Evolutionary conservation across 169 alveolate genomes (phyloP), one percentile per base, ranked within the genome.

Genomic region (Cryptosporidium xiaoi): DNA sequence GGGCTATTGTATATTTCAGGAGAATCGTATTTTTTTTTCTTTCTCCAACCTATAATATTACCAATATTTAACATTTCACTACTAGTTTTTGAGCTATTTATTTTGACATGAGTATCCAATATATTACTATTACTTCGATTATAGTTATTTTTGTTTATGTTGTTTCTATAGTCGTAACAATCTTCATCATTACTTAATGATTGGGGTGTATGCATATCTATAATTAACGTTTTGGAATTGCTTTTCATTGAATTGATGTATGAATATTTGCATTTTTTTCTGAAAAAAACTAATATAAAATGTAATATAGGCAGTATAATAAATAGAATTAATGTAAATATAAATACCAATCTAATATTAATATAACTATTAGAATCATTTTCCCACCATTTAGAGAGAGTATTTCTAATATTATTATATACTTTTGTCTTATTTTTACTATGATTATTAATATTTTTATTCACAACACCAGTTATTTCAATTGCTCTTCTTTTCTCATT

Each of bases 261-360:
- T 60, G 56, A 33, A 51, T 40, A 77, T 10, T 36, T 60, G 24
- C 33, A 77, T n/a, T 34, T 6, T 60, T 50, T 33, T 8, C 48
- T 8, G 3, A 16, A 31, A 4, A 40, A 16, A 33, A 12, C 56
- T 2, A 16, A 34, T 29, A 33, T 18, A n/a, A 36, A 1, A 7
- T 29, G 8, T 27, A 77, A 18, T 12, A 77, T 16, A 29, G 65
- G 44, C 13, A 77, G 34, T 16, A 56, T 24, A 10, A 60, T 12
- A 33, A 77, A 34, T 7, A 77, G 13, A n/a, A 77, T 12, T 10
- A 65, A 51, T 29, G 46, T 40, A 44, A 62, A 77, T 4, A 77
- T 56, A 10, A 69, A 18, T 51, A 69, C 67, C 15, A 69, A 20
- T 69, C 83, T 69, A 55, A 69, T 51, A 40, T 69, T 66, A 13